Evolutionary conservation across 2,329 filamentous ascomycete species (phyloP).

Genomic region (Fusarium avenaceum): DNA sequence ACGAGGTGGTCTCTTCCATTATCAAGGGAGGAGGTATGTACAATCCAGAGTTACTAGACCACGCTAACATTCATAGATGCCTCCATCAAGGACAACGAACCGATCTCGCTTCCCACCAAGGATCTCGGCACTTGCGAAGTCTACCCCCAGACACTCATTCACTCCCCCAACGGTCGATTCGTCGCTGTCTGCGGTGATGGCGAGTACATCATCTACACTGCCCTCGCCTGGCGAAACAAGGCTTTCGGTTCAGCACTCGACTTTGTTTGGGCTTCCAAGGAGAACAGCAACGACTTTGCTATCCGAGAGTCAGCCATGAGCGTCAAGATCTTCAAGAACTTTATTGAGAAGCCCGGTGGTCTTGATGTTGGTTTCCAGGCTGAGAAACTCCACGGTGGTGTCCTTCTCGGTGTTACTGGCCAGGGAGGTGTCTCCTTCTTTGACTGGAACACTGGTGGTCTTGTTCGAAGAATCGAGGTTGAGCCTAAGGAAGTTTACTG

Average conservation of each 20-base stretch:
- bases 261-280: conserved; percentile 97
- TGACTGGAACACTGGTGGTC: conserved; percentile 90
- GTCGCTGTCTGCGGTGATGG: conserved; percentile 89
- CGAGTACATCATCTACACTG: conserved; percentile 99
- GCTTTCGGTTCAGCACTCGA: conserved; percentile 95
- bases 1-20: conserved; percentile 92
- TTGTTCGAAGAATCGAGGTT: conserved; percentile 92
- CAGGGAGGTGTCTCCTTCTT: conserved; percentile 96
- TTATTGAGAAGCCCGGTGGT: conserved; percentile 89
- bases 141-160: conserved; percentile 92
- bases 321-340: conserved; percentile 98
- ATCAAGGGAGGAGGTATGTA: conserved; percentile 84
- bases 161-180: conserved; percentile 95
- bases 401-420: conserved; percentile 93
- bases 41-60: background rate
- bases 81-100: conserved; percentile 86
- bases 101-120: conserved; percentile 89
- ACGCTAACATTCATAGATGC: conserved; percentile 68
- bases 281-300: conserved; percentile 98
- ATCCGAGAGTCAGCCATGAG: conserved; percentile 95
- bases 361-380: conserved; percentile 96
- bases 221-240: conserved; percentile 96
- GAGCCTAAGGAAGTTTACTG: conserved; percentile 85
- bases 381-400: conserved; percentile 89
- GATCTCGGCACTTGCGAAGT: conserved; percentile 97